phyloP scores from a whole-genome alignment of 139 green algal species.

The Axilococcus clingmanii region DNA sequence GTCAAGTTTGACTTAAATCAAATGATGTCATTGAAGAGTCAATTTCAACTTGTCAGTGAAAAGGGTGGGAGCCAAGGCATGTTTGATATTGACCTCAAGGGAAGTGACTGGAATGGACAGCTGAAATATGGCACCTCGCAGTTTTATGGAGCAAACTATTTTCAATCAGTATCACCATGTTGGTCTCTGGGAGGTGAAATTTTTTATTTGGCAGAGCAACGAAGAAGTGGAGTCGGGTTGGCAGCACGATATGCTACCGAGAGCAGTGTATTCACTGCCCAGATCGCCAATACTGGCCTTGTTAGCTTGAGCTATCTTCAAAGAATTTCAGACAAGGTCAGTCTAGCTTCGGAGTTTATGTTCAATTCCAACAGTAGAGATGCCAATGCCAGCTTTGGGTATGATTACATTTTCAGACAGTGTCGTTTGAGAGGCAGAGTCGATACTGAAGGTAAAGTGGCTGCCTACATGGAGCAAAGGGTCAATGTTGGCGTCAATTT shows the following conservation, averaged over 20 bases:
- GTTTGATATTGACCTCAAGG: constrained; percentile 58
- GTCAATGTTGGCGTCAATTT: constrained; percentile 94
- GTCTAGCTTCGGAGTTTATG: constrained; percentile 85
- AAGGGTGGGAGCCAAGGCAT: constrained; percentile 56
- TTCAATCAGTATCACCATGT: constrained; percentile 84
- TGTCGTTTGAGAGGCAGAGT: constrained; percentile 62
- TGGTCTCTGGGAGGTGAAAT: constrained; percentile 76
- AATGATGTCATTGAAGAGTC: constrained; percentile 62
- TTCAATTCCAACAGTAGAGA: constrained; percentile 86
- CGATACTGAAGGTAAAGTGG: constrained; percentile 69
- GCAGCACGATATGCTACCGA: constrained; percentile 63
- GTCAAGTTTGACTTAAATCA: constrained; percentile 83
- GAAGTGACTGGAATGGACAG: constrained; percentile 91
- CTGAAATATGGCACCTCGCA: constrained; percentile 87
- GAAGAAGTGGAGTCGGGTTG: constrained; percentile 53
- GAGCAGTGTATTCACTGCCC: constrained; percentile 58
- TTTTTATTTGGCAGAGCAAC: constrained; percentile 85
- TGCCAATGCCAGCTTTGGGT: constrained; percentile 84
- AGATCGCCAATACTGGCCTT: constrained; percentile 92
- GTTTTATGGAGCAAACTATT: constrained; percentile 92
- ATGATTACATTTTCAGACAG: constrained; percentile 90
- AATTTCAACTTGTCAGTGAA: constrained; percentile 77
- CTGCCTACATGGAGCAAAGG: constrained; percentile 84
- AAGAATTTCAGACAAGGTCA: constrained; percentile 86
- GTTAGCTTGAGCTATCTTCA: constrained; percentile 85